These are phyloP conservation scores for Umbelopsis isabellina DNA, from an alignment of 192 early-diverging fungal genomes.

Conservation along the genomic window DNA sequence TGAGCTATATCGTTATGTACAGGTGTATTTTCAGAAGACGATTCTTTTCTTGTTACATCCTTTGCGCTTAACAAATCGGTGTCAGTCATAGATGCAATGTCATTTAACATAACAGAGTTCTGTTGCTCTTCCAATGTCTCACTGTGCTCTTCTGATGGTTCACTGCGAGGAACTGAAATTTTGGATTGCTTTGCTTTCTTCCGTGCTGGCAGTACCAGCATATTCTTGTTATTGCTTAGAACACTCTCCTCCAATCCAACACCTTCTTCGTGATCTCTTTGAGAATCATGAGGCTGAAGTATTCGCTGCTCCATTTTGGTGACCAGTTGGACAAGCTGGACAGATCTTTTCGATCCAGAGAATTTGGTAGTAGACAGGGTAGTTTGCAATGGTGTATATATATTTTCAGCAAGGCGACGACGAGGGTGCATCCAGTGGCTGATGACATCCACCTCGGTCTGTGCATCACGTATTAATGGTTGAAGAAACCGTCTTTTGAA, in stretches of 20 bases:
- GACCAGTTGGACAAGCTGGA: neutral
- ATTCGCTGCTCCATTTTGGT: slow-evolving; percentile 27
- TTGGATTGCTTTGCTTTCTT: neutral
- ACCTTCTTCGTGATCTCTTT: neutral
- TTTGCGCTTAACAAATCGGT: no score
- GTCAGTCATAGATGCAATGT: neutral
- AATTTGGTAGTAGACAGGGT: neutral
- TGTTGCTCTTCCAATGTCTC: neutral
- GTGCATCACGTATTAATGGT: neutral
- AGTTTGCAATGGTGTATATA: slow-evolving; percentile 4
- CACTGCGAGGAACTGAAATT: neutral
- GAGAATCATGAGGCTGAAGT: neutral
- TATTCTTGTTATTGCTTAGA: neutral
- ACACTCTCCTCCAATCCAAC: neutral
- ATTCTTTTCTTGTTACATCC: no score
- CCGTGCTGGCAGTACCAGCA: neutral
- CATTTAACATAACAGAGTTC: neutral
- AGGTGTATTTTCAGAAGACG: no score
- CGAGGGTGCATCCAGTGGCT: slow-evolving; percentile 11
- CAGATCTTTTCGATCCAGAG: slow-evolving; percentile 12
- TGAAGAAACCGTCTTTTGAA: slow-evolving; percentile 7
- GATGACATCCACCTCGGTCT: neutral
- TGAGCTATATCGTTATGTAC: neutral
- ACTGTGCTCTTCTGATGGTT: neutral
- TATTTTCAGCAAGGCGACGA: neutral